A percentile compares a stretch with the other conserved stretches of the same genome.
Evolutionary conservation across 1,139 yeast genomes (phyloP).

Genomic region (Sugiyamaella sp.): DNA sequence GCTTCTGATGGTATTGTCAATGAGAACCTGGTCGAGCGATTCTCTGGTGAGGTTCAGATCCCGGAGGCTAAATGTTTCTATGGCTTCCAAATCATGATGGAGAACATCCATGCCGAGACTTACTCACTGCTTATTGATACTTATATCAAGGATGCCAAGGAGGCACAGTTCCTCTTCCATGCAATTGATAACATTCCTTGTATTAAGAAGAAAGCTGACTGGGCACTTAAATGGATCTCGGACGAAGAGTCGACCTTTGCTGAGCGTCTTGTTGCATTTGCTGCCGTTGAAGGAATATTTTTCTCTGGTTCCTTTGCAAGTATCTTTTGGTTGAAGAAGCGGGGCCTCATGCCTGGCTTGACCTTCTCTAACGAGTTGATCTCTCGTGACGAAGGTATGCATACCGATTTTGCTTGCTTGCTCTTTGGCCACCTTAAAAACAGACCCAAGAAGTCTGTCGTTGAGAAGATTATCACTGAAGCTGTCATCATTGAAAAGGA

Average conservation of each 20-base stretch:
- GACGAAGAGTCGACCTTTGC: slow-evolving; percentile 86
- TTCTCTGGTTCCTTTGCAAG: slow-evolving; percentile 98
- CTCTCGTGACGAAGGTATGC: slow-evolving; percentile 98
- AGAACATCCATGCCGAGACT: slow-evolving; percentile 97
- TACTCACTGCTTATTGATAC: slow-evolving; percentile 93
- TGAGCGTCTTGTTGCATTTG: slow-evolving; percentile 96
- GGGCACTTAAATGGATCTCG: slow-evolving; percentile 96
- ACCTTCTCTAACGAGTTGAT: slow-evolving; percentile 96
- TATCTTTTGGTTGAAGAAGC: slow-evolving; percentile 95
- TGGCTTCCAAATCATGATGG: slow-evolving; percentile 99
- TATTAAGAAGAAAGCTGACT: slow-evolving; percentile 93
- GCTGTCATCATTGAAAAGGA: slow-evolving; percentile 95
- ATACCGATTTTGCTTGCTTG: slow-evolving; percentile 97
- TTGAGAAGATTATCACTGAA: slow-evolving; percentile 86
- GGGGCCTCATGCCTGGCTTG: slow-evolving; percentile 98
- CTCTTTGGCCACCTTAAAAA: slow-evolving; percentile 89
- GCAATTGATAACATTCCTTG: slow-evolving; percentile 95
- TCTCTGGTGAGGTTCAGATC: slow-evolving; percentile 93
- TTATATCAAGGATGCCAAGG: slow-evolving; percentile 92
- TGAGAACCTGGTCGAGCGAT: slow-evolving; percentile 95
- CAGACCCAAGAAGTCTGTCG: slow-evolving; percentile 79
- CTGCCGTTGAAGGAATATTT: slow-evolving; percentile 98
- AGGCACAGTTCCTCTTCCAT: slow-evolving; percentile 83
- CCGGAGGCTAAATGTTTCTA: slow-evolving; percentile 99
- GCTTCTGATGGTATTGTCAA: slow-evolving; percentile 98